A percentile compares a stretch with the other conserved stretches of the same genome.
phyloP scores from a whole-genome alignment of 2,329 filamentous ascomycete genomes.

The Hirsutella thompsonii region DNA sequence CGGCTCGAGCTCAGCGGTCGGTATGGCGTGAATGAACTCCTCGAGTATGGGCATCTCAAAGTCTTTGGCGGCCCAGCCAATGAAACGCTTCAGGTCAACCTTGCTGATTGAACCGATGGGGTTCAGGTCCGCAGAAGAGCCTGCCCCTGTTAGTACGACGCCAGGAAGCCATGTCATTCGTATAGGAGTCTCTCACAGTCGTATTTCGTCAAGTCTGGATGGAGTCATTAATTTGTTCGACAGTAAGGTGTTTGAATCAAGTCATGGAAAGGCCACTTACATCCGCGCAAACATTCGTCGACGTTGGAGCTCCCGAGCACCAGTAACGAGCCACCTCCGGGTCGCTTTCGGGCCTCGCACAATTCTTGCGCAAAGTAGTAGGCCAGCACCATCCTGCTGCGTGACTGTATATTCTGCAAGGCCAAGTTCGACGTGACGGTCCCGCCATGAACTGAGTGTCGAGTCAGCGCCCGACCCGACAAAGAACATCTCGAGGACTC shows the following conservation, averaged over 20 bases:
- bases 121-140: neutral
- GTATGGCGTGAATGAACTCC: constrained; percentile 48
- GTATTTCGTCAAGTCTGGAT: too few species aligned
- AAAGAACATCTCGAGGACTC: neutral
- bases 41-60: constrained; percentile 49
- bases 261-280: too few species aligned
- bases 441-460: constrained; percentile 21
- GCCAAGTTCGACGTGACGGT: constrained; percentile 43
- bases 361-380: constrained; percentile 52
- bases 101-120: constrained; percentile 35
- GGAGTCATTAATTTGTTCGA: too few species aligned
- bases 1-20: constrained; percentile 38
- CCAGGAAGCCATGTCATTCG: constrained; percentile 13
- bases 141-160: neutral
- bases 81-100: constrained; percentile 53
- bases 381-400: constrained; percentile 49
- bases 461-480: constrained; percentile 14
- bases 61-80: constrained; percentile 38
- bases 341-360: constrained; percentile 41
- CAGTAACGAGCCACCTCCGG: constrained; percentile 41
- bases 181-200: constrained; percentile 33
- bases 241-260: too few species aligned
- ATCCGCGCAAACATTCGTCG: neutral
- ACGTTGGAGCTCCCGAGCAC: constrained; percentile 48
- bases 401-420: constrained; percentile 56